Evolutionary conservation across 768 basidiomycete species (phyloP).

Genomic region (Termitomyces eurrhizus): DNA sequence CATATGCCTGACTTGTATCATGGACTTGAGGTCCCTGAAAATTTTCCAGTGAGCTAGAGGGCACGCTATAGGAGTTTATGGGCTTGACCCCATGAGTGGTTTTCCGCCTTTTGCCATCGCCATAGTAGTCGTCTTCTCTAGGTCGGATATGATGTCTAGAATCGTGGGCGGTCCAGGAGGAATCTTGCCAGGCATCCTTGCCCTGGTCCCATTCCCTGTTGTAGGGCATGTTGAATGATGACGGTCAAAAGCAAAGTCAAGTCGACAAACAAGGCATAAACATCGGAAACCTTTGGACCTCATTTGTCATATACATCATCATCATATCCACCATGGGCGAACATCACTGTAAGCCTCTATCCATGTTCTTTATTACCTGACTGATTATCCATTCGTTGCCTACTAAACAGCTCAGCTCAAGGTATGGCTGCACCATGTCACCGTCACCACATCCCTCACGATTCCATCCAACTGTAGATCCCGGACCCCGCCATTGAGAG

Average conservation of each 20-base stretch:
- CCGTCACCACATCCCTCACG: background rate
- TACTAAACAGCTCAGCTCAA: conserved; percentile 49
- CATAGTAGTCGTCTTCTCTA: conserved; percentile 66
- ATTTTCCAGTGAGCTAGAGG: background rate
- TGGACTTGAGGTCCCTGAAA: conserved; percentile 41
- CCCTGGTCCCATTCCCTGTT: conserved; percentile 88
- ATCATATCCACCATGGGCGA: conserved; percentile 49
- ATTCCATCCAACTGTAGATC: conserved; percentile 22
- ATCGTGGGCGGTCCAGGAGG: conserved; percentile 37
- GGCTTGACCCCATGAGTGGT: conserved; percentile 57
- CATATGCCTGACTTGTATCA: conserved; percentile 44
- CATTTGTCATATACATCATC: conserved; percentile 24
- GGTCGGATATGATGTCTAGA: conserved; percentile 40
- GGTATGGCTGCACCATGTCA: conserved; percentile 28
- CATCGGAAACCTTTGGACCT: conserved; percentile 19
- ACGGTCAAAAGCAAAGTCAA: conserved; percentile 34
- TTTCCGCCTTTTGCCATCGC: conserved; percentile 76
- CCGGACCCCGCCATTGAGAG: conserved; percentile 58
- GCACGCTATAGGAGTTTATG: background rate
- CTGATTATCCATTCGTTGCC: conserved; percentile 15
- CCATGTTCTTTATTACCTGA: background rate
- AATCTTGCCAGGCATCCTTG: conserved; percentile 57
- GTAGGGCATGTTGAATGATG: conserved; percentile 53
- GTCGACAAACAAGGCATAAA: conserved; percentile 30
- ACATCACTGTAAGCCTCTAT: conserved; percentile 43